Conservation (phyloP, 225 moss, liverwort and hornwort genomes). For the Straminergon stramineum region DNA sequence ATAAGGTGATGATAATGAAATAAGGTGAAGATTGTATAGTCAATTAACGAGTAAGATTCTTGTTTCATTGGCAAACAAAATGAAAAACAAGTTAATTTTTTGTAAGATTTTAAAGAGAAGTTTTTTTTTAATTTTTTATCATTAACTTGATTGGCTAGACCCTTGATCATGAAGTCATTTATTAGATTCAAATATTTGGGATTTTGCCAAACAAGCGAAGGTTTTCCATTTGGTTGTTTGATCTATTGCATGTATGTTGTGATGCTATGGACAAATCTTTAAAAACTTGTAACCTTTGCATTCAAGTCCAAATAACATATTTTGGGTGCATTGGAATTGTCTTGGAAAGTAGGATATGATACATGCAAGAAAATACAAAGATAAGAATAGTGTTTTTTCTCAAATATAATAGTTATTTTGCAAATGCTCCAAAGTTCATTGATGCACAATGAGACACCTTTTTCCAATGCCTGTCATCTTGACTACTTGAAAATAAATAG, state of each 20-base stretch:
- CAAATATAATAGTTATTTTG: background rate
- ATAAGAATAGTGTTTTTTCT: background rate
- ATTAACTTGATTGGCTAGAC: background rate
- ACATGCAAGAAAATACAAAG: background rate
- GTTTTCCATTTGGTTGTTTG: rapidly evolving
- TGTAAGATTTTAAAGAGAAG: background rate
- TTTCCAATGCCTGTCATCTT: rapidly evolving
- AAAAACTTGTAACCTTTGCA: background rate
- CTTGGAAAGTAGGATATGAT: background rate
- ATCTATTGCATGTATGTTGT: background rate
- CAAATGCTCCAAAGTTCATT: background rate
- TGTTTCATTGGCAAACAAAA: background rate
- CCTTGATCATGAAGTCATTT: background rate
- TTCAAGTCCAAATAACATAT: background rate
- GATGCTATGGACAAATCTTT: rapidly evolving
- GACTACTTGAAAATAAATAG: background rate
- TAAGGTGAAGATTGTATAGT: too few species aligned
- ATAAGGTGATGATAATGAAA: background rate
- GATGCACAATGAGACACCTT: rapidly evolving
- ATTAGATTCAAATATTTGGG: rapidly evolving
- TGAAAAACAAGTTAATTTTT: background rate
- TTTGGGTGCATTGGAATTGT: background rate
- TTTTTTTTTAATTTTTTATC: too few species aligned
- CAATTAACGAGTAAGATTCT: background rate
- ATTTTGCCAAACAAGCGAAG: too few species aligned